Conservation (phyloP, 2,329 filamentous ascomycete species). For the Dothistroma septosporum region DNA sequence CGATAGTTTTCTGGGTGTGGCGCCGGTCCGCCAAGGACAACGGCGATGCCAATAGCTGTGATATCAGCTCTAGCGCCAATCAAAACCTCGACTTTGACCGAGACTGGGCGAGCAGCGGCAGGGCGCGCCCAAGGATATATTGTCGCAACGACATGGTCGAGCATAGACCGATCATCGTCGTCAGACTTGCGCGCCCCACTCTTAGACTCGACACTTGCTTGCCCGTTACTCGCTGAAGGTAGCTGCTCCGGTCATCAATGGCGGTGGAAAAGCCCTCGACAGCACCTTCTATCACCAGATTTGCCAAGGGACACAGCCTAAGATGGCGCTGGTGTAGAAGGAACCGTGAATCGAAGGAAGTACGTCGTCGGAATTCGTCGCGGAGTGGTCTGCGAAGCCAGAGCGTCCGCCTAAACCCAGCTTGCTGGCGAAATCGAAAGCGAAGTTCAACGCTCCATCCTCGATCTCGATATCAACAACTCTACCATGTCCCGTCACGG, state of each 20-base stretch:
- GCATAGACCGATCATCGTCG: constrained; percentile 15
- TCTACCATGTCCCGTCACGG: constrained; percentile 14
- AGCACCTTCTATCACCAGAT: background rate
- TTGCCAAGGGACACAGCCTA: constrained; percentile 17
- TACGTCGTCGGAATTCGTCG: constrained; percentile 11
- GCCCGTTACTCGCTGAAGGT: constrained; percentile 12
- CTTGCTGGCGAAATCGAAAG: constrained; percentile 69
- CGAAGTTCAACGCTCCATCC: constrained; percentile 45
- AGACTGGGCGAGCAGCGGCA: constrained; percentile 7
- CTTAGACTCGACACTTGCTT: constrained; percentile 7
- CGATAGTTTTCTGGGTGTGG: background rate
- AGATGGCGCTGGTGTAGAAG: constrained; percentile 10
- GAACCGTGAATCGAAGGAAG: constrained; percentile 5
- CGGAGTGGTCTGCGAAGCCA: constrained; percentile 16
- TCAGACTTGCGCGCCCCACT: background rate
- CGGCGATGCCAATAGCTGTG: constrained; percentile 8
- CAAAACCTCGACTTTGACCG: constrained; percentile 15
- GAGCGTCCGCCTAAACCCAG: constrained; percentile 34
- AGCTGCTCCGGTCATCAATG: constrained; percentile 2
- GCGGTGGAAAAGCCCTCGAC: background rate
- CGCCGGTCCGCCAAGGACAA: background rate
- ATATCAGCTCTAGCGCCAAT: constrained; percentile 18
- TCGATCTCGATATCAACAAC: constrained; percentile 24
- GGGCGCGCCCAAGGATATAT: constrained; percentile 7
- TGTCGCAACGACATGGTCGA: constrained; percentile 17